Base-by-base conservation (phyloP, 805 yeast genomes). In the Blastobotrys peoriensis region DNA sequence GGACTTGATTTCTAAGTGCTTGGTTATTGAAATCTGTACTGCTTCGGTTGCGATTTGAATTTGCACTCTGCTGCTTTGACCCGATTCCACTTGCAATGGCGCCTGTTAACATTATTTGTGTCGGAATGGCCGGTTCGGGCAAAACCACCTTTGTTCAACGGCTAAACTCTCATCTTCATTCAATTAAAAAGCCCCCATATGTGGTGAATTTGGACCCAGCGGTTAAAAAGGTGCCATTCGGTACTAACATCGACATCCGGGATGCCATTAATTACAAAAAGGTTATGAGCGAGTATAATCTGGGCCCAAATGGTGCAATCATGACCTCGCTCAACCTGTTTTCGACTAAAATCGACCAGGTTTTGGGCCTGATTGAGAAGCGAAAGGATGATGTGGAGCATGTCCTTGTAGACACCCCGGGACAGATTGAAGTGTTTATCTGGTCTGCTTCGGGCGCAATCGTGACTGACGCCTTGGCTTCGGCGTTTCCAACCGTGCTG, bases 391-490 rank as follows among this genome's bases (percentile, higher is more conserved):
- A 44, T 13, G 72, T 72, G 52, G 64, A 78, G 17, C 83, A 88
- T 62, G 85, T 89, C 52, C 81, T 93, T 30, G 78, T 91, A 41
- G 99, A 93, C 66, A 93, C 99, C 1, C 99, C 99, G 0, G 99
- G 99, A 9, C 99, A 93, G 66, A 93, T 93, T 50, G 99, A 93
- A 65, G 89, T 97, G 68, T 93, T 93, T 63, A 88, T 93, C 36
- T 93, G 99, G 98, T 82, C 94, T 38, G 98, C 98, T 0, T 85
- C 96, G 18, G 99, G 99, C 9, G 77, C 96, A 18, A 93, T 93
- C 50, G 84, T 93, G 47, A 91, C 98, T 0, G 98, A 93, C 61
- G 88, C 97, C 0, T 86, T 93, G 67, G 98, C 98, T 1, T 83
- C 95, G 0, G 79, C 94, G 3, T 86, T 87, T 62, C 99, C 99